Conservation (phyloP, 2,329 filamentous ascomycete species). For the Botrytis porri region DNA sequence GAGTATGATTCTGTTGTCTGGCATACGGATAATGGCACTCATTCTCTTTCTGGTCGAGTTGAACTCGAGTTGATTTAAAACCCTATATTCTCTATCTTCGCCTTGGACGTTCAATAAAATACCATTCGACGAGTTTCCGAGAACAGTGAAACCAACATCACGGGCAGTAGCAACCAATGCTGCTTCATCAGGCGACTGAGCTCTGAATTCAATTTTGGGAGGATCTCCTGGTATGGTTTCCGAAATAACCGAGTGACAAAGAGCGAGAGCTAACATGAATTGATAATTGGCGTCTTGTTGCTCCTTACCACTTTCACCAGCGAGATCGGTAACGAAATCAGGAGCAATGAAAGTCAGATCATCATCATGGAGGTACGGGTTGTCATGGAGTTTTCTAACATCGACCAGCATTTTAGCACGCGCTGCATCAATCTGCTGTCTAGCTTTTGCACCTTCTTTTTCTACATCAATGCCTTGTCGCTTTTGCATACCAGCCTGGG, state of each 20-base stretch:
- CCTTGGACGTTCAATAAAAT: conserved; percentile 86
- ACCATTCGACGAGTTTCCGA: conserved; percentile 75
- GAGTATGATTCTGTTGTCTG: conserved; percentile 80
- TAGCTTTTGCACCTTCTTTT: conserved; percentile 69
- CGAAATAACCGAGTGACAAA: conserved; percentile 96
- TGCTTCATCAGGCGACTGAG: conserved; percentile 94
- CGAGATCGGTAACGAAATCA: conserved; percentile 80
- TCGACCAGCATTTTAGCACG: conserved; percentile 69
- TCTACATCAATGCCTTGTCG: conserved; percentile 84
- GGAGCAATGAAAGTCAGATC: conserved; percentile 90
- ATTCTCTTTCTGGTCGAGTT: conserved; percentile 96
- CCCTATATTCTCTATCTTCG: conserved; percentile 76
- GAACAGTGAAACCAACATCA: conserved; percentile 91
- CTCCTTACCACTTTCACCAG: conserved; percentile 70
- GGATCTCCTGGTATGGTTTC: conserved; percentile 87
- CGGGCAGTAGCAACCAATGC: conserved; percentile 91
- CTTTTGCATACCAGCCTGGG: conserved; percentile 93
- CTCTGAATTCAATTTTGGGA: conserved; percentile 90
- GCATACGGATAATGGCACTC: conserved; percentile 96
- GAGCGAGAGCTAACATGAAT: conserved; percentile 90
- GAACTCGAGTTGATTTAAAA: conserved; percentile 95
- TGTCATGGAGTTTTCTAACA: conserved; percentile 76
- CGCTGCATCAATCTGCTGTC: conserved; percentile 74
- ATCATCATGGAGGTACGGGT: conserved; percentile 87
- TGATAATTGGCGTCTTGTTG: conserved; percentile 77